Evolutionary conservation across 306 rosid genomes (phyloP), one percentile per base, ranked within the genome.

Genomic region (Citrullus colocynthis): DNA sequence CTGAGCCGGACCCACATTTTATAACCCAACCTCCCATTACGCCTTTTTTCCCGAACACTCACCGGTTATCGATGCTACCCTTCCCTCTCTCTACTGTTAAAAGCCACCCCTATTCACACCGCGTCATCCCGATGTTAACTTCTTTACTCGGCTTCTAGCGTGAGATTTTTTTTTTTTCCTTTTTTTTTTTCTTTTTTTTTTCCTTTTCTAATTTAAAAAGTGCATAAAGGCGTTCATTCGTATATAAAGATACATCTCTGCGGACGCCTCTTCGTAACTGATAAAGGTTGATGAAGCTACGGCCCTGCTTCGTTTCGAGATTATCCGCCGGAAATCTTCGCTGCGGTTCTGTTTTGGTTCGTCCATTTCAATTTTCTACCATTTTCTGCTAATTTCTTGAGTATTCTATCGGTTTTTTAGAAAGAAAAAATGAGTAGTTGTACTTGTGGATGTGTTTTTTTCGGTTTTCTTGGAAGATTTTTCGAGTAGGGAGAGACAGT

Each of bases 51-150:
- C 36, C 13, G 4, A 20, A 48, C n/a, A 14, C 57, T 78, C 77
- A 84, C 83, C 71, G 85, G 81, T 39, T 67, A 75, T 83, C 79
- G 69, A 42, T 4, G 6, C 65, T 76, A 4, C 79, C 56, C 41
- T 24, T 5, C 4, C 54, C 44, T 54, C 6, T 13, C 34, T 16
- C 3, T 57, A 12, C 75, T 20, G 54, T 61, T 2, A 70, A 70
- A 69, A 69, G 9, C 6, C 56, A 24, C 32, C 9, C 6, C 69
- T 15, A 17, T 65, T 64, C 73, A 65, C 70, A 63, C 48, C 49
- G 48, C 51, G 51, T 66, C 28, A 36, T 66, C 21, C 7, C 2
- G 30, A 39, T 39, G 49, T 39, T 39, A 36, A 65, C 72, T 16
- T 48, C 54, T 48, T 48, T 13, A 52, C 20, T 52, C 74, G 34